Conservation (phyloP, 2,329 filamentous ascomycete species). For the Paecilomyces variotii region DNA sequence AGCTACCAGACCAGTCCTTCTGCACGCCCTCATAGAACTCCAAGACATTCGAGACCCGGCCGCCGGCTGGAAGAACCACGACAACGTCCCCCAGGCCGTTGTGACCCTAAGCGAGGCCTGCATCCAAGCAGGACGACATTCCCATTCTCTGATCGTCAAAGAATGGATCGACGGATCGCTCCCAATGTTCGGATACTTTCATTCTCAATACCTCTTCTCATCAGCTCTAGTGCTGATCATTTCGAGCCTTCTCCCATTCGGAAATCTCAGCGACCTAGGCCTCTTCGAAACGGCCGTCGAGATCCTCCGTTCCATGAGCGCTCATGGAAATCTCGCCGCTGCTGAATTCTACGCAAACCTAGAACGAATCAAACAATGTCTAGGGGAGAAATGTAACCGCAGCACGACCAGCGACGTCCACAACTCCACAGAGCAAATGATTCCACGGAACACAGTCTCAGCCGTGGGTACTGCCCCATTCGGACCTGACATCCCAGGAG, state of each 20-base stretch:
- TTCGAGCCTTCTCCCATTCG: slow-evolving; percentile 27
- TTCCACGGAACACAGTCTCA: background rate
- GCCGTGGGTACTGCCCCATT: background rate
- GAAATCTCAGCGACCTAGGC: slow-evolving; percentile 20
- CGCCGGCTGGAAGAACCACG: background rate
- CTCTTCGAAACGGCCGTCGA: slow-evolving; percentile 26
- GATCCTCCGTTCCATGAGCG: slow-evolving; percentile 24
- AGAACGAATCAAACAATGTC: slow-evolving; percentile 23
- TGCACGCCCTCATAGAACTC: slow-evolving; percentile 30
- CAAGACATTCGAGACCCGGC: background rate
- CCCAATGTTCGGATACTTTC: slow-evolving; percentile 32
- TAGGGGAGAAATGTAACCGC: slow-evolving; percentile 7
- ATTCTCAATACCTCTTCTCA: slow-evolving; percentile 34
- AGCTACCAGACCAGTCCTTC: slow-evolving; percentile 30
- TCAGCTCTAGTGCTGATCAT: slow-evolving; percentile 30
- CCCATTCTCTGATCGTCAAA: slow-evolving; percentile 28
- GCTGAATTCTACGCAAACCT: slow-evolving; percentile 28
- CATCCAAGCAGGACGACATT: slow-evolving; percentile 30
- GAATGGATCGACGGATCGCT: slow-evolving; percentile 32
- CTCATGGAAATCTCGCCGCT: slow-evolving; percentile 29
- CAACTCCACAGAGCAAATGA: background rate
- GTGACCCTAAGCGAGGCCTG: slow-evolving; percentile 31
- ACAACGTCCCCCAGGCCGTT: slow-evolving; percentile 23
- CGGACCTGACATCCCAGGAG: background rate
- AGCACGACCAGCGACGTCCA: background rate